These are phyloP conservation scores for Vaccinium myrtillus DNA, from an alignment of 148 eudicot genomes.

Conservation along the genomic window DNA sequence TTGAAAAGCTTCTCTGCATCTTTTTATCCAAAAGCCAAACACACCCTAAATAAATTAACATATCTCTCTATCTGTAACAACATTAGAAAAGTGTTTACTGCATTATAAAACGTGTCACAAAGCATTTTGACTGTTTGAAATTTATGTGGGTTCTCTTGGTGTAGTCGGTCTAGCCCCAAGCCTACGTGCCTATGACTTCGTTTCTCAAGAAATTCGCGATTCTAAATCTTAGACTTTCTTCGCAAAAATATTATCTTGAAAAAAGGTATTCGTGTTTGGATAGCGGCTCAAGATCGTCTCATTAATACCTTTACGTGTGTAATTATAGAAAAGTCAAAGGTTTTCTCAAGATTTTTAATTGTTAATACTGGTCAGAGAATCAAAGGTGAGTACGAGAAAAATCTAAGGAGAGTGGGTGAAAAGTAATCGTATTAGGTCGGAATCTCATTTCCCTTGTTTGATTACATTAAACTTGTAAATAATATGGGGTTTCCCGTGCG, in stretches of 20 bases:
- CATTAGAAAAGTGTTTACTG: background rate
- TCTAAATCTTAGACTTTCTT: no score
- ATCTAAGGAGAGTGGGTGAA: background rate
- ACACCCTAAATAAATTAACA: background rate
- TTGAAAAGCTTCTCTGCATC: conserved; percentile 65
- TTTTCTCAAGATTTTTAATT: background rate
- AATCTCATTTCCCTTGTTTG: background rate
- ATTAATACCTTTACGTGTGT: no score
- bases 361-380: background rate
- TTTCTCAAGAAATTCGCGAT: no score
- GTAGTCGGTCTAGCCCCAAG: no score
- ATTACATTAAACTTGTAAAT: background rate
- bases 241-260: no score
- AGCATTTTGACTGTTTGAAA: background rate
- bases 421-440: background rate
- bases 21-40: conserved; percentile 20
- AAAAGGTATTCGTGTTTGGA: no score
- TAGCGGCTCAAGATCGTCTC: no score
- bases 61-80: background rate
- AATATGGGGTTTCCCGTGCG: no score
- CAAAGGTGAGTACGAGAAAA: background rate
- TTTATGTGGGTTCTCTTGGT: background rate
- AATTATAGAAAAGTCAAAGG: no score
- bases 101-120: background rate
- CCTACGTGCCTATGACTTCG: no score